Percentiles rank a stretch among this genome's conserved stretches.
These are phyloP conservation scores for Tylopilus cervinicoccineus DNA, from an alignment of 768 basidiomycete species.

Conservation along the genomic window DNA sequence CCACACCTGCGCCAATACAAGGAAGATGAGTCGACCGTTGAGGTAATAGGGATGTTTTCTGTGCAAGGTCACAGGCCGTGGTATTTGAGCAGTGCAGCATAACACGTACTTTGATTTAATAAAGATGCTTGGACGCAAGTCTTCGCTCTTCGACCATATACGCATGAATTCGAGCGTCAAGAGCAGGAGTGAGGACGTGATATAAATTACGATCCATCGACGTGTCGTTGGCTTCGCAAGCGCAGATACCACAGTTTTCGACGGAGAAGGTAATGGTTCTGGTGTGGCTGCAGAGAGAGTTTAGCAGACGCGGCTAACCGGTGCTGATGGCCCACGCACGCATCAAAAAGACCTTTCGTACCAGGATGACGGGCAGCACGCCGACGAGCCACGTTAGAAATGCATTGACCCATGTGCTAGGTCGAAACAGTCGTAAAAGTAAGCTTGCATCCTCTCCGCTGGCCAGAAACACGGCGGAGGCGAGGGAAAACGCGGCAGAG, in stretches of 20 bases:
- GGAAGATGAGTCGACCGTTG: conserved; percentile 63
- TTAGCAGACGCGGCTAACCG: background rate
- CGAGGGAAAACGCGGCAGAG: conserved; percentile 47
- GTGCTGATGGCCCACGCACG: conserved; percentile 39
- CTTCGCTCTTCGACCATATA: conserved; percentile 26
- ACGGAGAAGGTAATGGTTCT: conserved; percentile 49
- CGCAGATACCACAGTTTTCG: conserved; percentile 42
- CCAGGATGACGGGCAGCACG: conserved; percentile 53
- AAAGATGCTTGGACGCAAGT: conserved; percentile 50
- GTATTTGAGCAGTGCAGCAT: background rate
- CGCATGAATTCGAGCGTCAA: conserved; percentile 42
- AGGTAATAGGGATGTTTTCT: conserved; percentile 76
- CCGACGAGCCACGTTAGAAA: conserved; percentile 45
- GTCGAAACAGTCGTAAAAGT: conserved; percentile 39
- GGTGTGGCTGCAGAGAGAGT: conserved; percentile 37
- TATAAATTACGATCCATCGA: conserved; percentile 44
- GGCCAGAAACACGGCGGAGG: conserved; percentile 33
- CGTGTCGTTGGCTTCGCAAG: conserved; percentile 45
- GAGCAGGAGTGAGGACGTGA: conserved; percentile 42
- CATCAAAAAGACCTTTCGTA: conserved; percentile 56
- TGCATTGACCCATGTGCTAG: conserved; percentile 41
- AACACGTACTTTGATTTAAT: conserved; percentile 59
- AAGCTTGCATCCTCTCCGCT: conserved; percentile 14
- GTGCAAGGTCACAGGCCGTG: background rate
- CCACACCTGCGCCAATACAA: conserved; percentile 49